Base-by-base conservation (phyloP, 768 basidiomycete species). In the Leccinum incarnatum region DNA sequence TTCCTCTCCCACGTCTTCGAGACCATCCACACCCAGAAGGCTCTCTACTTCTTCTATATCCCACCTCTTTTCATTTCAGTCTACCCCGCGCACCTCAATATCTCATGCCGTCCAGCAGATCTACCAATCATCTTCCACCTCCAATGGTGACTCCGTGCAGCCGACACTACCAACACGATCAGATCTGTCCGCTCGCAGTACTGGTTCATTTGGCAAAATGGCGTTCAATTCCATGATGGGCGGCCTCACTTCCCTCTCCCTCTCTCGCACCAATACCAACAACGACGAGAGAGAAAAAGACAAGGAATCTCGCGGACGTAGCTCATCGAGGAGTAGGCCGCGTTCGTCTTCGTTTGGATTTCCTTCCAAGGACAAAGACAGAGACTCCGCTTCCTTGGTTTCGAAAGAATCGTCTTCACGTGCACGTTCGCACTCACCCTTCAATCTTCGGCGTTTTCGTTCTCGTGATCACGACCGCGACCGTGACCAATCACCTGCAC, bases 371-470 rank as follows among this genome's bases (percentile, higher is more conserved):
- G 71, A 74, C 17, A 72, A 74, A 11, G 65, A 66, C 23, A 72
- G 67, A 32, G 71, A 69, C 27, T 71, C 37, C 72, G 68, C 74
- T 48, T 81, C 81, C 21, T 61, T 71, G 42, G 62, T 65, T 21
- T 81, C 82, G n/a, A 79, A 80, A 53, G 82, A 80, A 29, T 29
- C 29, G 51, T 72, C 73, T 4, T 78, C 79, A 11, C 88, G 89
- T 57, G 81, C 88, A 14, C 85, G 92, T 40, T 88, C 90, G 49
- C 79, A 86, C 65, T 92, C 93, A 2, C 91, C 95, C 45, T 96
- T 97, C 71, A 78, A 77, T 46, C 82, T 92, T 57, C 80, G 91
- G 46, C 80, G 89, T 34, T 81, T 85, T 57, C 82, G 89, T 60
- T 76, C 81, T 9, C 77, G 82, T 53, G 79, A 80, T 57, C 77